Conservation (phyloP, 2,329 filamentous ascomycete genomes). For the Aspergillus felis region DNA sequence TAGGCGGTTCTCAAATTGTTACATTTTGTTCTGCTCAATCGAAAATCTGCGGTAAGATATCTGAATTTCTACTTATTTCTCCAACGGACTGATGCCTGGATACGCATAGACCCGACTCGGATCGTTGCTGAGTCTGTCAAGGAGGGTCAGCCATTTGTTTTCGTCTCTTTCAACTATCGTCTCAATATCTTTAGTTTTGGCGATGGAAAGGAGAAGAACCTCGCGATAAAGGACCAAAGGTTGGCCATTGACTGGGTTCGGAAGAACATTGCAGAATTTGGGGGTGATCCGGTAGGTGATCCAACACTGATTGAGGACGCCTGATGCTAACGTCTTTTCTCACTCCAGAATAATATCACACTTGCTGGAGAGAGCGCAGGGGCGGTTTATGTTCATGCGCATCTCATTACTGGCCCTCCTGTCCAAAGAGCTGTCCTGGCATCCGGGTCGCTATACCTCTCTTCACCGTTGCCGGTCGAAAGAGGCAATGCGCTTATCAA, state of each 20-base stretch:
- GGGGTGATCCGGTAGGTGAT: slow-evolving; percentile 36
- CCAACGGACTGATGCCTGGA: neutral
- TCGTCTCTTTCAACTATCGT: slow-evolving; percentile 43
- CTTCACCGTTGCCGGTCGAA: slow-evolving; percentile 38
- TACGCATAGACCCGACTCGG: slow-evolving; percentile 27
- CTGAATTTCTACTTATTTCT: neutral
- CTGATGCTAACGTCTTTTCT: neutral
- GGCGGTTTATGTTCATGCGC: slow-evolving; percentile 44
- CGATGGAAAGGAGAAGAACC: slow-evolving; percentile 38
- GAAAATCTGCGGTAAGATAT: slow-evolving; percentile 38
- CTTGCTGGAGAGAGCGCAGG: slow-evolving; percentile 47
- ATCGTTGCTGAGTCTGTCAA: slow-evolving; percentile 36
- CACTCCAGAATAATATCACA: slow-evolving; percentile 36
- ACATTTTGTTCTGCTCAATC: slow-evolving; percentile 44
- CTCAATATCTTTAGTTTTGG: slow-evolving; percentile 47
- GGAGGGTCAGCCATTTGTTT: slow-evolving; percentile 35
- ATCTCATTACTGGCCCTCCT: slow-evolving; percentile 30
- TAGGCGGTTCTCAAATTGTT: slow-evolving; percentile 43
- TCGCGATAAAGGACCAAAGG: slow-evolving; percentile 36
- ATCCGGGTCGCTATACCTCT: slow-evolving; percentile 44
- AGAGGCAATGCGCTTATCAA: slow-evolving; percentile 30
- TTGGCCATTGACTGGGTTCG: slow-evolving; percentile 38
- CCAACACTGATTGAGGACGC: neutral
- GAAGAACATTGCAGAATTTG: slow-evolving; percentile 38
- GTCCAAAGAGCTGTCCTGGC: slow-evolving; percentile 36